A percentile compares a stretch with the other conserved stretches of the same genome.
phyloP scores from a whole-genome alignment of 306 rosid genomes.

The Abrus precatorius region DNA sequence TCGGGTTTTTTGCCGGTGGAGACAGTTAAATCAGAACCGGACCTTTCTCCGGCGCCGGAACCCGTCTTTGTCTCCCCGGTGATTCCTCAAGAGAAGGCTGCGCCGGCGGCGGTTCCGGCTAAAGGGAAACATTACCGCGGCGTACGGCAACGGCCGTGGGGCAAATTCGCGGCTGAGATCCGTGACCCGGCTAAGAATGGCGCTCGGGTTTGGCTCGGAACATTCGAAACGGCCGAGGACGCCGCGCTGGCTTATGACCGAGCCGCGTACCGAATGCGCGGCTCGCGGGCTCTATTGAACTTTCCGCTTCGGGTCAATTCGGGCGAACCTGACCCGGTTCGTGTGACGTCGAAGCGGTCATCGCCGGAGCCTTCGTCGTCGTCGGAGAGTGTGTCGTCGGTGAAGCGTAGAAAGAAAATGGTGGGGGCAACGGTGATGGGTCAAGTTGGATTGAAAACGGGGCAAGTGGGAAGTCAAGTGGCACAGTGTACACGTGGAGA shows the following conservation, averaged over 20 bases:
- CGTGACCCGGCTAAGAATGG: slow-evolving; percentile 96
- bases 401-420: slow-evolving; percentile 63
- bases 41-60: slow-evolving; percentile 29
- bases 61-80: not conserved
- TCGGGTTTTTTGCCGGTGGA: slow-evolving; percentile 24
- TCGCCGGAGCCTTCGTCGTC: slow-evolving; percentile 62
- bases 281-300: slow-evolving; percentile 80
- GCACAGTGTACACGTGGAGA: slow-evolving; percentile 43
- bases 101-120: slow-evolving; percentile 55
- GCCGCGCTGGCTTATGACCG: slow-evolving; percentile 94
- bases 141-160: slow-evolving; percentile 95
- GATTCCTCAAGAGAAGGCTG: not conserved
- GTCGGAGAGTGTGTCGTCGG: slow-evolving; percentile 54
- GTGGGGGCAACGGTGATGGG: slow-evolving; percentile 49
- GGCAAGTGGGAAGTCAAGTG: slow-evolving; percentile 53
- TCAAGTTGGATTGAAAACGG: slow-evolving; percentile 33
- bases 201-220: slow-evolving; percentile 96
- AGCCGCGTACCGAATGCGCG: slow-evolving; percentile 94
- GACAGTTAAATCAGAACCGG: slow-evolving; percentile 63
- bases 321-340: slow-evolving; percentile 90
- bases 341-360: slow-evolving; percentile 70
- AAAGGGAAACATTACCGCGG: slow-evolving; percentile 93
- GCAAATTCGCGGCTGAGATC: slow-evolving; percentile 95
- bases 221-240: slow-evolving; percentile 92
- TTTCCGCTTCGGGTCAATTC: slow-evolving; percentile 90